These are phyloP conservation scores for Microcyclospora tardicrescens DNA, from an alignment of 2,329 filamentous ascomycete species.

Conservation along the genomic window DNA sequence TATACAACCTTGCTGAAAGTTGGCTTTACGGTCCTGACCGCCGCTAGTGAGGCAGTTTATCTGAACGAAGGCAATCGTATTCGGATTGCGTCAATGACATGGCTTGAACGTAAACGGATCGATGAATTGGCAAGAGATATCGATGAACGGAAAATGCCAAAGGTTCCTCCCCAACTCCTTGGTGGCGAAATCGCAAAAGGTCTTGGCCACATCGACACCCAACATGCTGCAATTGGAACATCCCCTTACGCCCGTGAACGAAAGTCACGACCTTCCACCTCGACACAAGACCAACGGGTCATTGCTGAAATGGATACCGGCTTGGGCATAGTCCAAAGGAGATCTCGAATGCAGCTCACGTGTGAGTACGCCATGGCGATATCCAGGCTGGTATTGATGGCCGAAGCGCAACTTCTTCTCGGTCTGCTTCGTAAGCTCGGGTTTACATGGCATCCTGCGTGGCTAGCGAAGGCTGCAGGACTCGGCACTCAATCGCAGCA, in stretches of 20 bases:
- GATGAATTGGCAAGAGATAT: slow-evolving; percentile 53
- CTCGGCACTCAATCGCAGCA: neutral
- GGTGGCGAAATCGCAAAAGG: slow-evolving; percentile 27
- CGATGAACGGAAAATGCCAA: slow-evolving; percentile 23
- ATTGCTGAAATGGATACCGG: slow-evolving; percentile 40
- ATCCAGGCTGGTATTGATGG: slow-evolving; percentile 48
- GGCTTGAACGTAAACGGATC: slow-evolving; percentile 80
- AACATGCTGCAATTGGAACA: slow-evolving; percentile 22
- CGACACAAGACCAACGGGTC: slow-evolving; percentile 9
- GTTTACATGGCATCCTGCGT: slow-evolving; percentile 49
- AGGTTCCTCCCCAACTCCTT: slow-evolving; percentile 31
- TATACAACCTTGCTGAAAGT: slow-evolving; percentile 80
- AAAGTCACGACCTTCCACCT: slow-evolving; percentile 28
- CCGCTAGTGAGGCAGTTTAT: slow-evolving; percentile 91
- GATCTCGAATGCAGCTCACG: slow-evolving; percentile 64
- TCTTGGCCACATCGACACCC: slow-evolving; percentile 20
- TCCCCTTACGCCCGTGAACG: slow-evolving; percentile 56
- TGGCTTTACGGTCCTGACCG: slow-evolving; percentile 78
- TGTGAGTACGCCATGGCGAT: slow-evolving; percentile 67
- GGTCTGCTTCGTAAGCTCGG: slow-evolving; percentile 46
- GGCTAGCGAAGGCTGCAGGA: slow-evolving; percentile 44
- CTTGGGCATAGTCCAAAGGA: slow-evolving; percentile 66
- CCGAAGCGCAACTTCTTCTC: slow-evolving; percentile 43
- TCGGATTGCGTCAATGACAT: slow-evolving; percentile 63
- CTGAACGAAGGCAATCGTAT: slow-evolving; percentile 77